A percentile compares a stretch with the other conserved stretches of the same genome.
These are phyloP conservation scores for Yamadazyma conglobata DNA, from an alignment of 1,139 yeast genomes.

Conservation along the genomic window DNA sequence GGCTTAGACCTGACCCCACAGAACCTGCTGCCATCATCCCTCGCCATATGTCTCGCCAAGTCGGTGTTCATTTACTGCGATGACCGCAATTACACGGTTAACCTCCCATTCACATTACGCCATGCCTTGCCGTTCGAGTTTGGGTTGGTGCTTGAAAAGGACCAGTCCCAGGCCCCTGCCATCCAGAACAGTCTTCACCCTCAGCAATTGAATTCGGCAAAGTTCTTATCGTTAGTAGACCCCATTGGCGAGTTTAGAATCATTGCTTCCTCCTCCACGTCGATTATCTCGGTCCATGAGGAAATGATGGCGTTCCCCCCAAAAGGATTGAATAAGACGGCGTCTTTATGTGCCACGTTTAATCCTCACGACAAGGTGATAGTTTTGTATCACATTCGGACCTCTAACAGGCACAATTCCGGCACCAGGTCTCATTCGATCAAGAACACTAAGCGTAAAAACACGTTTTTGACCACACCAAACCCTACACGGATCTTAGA, in stretches of 20 bases:
- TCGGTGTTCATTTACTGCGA: conserved; percentile 57
- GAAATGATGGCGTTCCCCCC: conserved; percentile 51
- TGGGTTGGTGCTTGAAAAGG: conserved; percentile 63
- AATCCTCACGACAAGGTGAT: conserved; percentile 43
- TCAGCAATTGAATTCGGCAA: conserved; percentile 30
- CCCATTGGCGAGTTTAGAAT: conserved; percentile 68
- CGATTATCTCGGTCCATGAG: conserved; percentile 60
- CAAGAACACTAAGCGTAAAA: conserved; percentile 21
- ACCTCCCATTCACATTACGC: conserved; percentile 60
- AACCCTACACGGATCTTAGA: conserved; percentile 42
- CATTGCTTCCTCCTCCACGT: conserved; percentile 66
- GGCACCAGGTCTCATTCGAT: conserved; percentile 15
- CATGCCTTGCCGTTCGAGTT: conserved; percentile 57
- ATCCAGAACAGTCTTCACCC: conserved; percentile 4
- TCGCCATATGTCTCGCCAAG: conserved; percentile 51
- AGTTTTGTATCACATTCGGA: conserved; percentile 49
- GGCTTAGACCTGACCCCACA: conserved; percentile 4
- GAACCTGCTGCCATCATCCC: conserved; percentile 12
- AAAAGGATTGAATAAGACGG: conserved; percentile 26
- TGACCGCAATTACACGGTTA: conserved; percentile 56
- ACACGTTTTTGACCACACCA: conserved; percentile 35
- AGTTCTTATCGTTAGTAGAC: conserved; percentile 61
- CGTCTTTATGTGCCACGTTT: conserved; percentile 52
- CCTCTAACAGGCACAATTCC: conserved; percentile 25
- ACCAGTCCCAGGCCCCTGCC: conserved; percentile 18